These are phyloP conservation scores for Morella rubra DNA, from an alignment of 306 rosid genomes.

Conservation along the genomic window DNA sequence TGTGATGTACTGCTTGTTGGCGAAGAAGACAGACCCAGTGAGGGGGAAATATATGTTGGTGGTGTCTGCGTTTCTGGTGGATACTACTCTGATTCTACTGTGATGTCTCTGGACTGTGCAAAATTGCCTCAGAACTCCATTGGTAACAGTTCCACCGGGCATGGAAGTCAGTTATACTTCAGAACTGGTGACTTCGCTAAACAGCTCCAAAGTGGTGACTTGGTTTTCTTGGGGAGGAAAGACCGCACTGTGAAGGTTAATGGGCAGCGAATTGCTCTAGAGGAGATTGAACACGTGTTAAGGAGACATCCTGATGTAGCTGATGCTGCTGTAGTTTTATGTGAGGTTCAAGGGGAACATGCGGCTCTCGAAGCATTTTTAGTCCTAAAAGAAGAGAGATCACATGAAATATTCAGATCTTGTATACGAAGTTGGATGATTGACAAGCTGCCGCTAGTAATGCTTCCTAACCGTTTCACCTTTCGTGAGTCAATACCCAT, in stretches of 20 bases:
- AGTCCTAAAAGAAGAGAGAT: slow-evolving; percentile 48
- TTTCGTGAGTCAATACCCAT: slow-evolving; percentile 61
- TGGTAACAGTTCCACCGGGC: slow-evolving; percentile 33
- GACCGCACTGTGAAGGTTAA: slow-evolving; percentile 73
- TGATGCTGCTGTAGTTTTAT: slow-evolving; percentile 64
- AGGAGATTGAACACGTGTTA: slow-evolving; percentile 72
- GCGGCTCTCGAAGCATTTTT: slow-evolving; percentile 60
- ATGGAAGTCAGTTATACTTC: slow-evolving; percentile 42
- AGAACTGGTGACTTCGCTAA: slow-evolving; percentile 76
- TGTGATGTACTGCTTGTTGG: slow-evolving; percentile 67
- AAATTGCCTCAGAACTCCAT: slow-evolving; percentile 39
- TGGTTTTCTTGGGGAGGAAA: slow-evolving; percentile 81
- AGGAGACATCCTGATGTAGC: slow-evolving; percentile 68
- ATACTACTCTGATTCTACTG: slow-evolving; percentile 50
- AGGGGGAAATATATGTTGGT: slow-evolving; percentile 77
- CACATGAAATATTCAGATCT: slow-evolving; percentile 48
- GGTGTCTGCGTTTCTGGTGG: slow-evolving; percentile 76
- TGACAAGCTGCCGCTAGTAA: slow-evolving; percentile 53
- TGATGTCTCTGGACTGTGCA: slow-evolving; percentile 34
- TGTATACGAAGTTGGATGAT: slow-evolving; percentile 70
- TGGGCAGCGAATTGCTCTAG: slow-evolving; percentile 78
- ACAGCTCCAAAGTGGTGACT: slow-evolving; percentile 69
- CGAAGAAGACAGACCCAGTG: slow-evolving; percentile 46
- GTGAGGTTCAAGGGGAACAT: slow-evolving; percentile 44
- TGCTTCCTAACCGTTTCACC: slow-evolving; percentile 60